Evolutionary conservation across 192 early-diverging fungal genomes (phyloP).

Genomic region (Coemansia sp.): DNA sequence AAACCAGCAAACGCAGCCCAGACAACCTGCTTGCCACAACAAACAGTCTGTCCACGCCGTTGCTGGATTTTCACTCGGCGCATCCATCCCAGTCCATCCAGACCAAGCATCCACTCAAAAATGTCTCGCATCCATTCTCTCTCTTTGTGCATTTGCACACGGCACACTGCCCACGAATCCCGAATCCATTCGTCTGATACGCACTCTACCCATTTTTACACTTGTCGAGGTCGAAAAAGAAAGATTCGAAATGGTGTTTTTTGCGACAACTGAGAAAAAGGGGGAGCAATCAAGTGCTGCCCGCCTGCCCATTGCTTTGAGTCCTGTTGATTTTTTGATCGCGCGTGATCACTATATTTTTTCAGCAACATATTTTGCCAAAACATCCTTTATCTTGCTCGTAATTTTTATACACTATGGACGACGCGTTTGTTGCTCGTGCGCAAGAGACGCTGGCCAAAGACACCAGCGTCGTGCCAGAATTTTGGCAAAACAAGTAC

Average conservation of each 20-base stretch:
- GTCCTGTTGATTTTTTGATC: constrained; percentile 4
- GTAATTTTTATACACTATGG: constrained; percentile 21
- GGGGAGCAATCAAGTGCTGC: constrained; percentile 1
- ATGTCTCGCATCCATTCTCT: constrained; percentile 6
- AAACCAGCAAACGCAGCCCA: neutral
- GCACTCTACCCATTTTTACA: constrained; percentile 46
- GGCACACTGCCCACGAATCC: neutral
- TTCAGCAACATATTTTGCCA: neutral
- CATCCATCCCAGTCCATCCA: neutral
- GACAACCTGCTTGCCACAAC: neutral
- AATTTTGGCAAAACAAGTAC: constrained; percentile 81
- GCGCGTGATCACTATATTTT: neutral
- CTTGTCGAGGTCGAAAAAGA: constrained; percentile 12
- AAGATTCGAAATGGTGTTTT: constrained; percentile 18
- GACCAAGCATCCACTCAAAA: neutral
- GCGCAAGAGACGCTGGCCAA: constrained; percentile 61
- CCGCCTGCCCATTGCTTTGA: neutral
- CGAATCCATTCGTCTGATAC: constrained; percentile 27
- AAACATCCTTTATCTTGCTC: neutral
- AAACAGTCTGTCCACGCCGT: neutral
- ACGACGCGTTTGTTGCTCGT: constrained; percentile 55
- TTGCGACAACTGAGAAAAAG: constrained; percentile 17
- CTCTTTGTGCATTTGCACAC: constrained; percentile 6
- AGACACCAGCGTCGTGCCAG: constrained; percentile 64
- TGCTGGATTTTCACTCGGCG: neutral